phyloP scores from a whole-genome alignment of 2,329 filamentous ascomycete genomes.

The Ascochyta fabae region DNA sequence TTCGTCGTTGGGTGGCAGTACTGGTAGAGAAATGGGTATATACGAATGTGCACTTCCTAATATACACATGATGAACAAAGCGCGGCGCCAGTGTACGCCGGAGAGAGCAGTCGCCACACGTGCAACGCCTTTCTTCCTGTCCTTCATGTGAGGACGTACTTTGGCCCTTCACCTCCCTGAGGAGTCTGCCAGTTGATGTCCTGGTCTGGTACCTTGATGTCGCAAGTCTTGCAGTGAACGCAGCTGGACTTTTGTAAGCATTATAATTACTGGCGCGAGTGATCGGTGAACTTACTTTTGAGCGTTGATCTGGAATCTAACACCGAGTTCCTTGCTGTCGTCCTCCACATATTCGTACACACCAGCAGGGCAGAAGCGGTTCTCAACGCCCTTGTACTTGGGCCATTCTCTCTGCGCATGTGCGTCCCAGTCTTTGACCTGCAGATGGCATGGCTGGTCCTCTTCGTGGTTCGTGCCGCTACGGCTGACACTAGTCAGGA shows the following conservation, averaged over 20 bases:
- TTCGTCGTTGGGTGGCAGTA: slow-evolving; percentile 5
- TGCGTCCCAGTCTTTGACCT: slow-evolving; percentile 93
- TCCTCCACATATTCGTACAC: slow-evolving; percentile 99
- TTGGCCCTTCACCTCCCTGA: slow-evolving; percentile 81
- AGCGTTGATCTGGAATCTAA: slow-evolving; percentile 95
- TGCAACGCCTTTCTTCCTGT: neutral
- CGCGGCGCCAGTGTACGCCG: neutral
- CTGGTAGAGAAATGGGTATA: slow-evolving; percentile 13
- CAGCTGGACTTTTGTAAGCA: slow-evolving; percentile 66
- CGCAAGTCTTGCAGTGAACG: slow-evolving; percentile 99
- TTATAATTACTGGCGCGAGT: neutral
- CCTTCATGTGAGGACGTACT: slow-evolving; percentile 65
- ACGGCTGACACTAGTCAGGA: slow-evolving; percentile 90
- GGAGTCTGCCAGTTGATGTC: slow-evolving; percentile 94
- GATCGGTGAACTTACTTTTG: slow-evolving; percentile 78
- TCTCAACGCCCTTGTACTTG: slow-evolving; percentile 89
- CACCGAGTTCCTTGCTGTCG: slow-evolving; percentile 80
- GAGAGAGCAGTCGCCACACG: neutral
- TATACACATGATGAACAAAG: slow-evolving; percentile 8
- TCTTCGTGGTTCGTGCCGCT: slow-evolving; percentile 99
- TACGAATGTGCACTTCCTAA: slow-evolving; percentile 10
- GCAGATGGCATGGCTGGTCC: slow-evolving; percentile 94
- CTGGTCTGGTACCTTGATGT: slow-evolving; percentile 96
- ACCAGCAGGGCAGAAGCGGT: slow-evolving; percentile 94
- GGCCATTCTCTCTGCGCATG: slow-evolving; percentile 86